These are phyloP conservation scores for Musa beccarii DNA, from an alignment of 176 grass and related monocot species.

Conservation along the genomic window DNA sequence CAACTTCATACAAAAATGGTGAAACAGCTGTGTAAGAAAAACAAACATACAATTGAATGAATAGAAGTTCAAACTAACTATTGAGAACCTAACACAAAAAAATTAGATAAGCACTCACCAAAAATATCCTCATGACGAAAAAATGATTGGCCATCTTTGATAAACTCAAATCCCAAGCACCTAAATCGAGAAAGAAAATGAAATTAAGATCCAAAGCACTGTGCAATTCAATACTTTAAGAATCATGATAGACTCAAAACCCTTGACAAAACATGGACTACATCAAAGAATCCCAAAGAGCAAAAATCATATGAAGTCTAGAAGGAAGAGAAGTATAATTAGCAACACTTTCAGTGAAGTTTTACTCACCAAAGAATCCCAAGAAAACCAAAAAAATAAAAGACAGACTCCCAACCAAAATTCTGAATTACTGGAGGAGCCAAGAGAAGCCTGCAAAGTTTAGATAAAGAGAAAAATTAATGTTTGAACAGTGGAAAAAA, in stretches of 20 bases:
- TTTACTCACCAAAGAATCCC: conserved; percentile 85
- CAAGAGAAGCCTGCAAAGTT: conserved; percentile 71
- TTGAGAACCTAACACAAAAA: conserved; percentile 2
- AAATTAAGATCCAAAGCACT: not conserved
- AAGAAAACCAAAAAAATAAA: conserved; percentile 88
- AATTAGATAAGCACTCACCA: conserved; percentile 43
- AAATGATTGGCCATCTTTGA: conserved; percentile 48
- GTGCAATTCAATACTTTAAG: not conserved
- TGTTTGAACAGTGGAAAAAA: not conserved
- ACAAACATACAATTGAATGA: not conserved
- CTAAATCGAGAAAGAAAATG: conserved; percentile 11
- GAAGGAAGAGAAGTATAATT: not conserved
- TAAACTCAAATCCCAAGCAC: conserved; percentile 83
- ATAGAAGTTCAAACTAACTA: not conserved
- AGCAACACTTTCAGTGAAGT: not conserved
- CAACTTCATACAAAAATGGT: not conserved
- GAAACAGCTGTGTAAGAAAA: not conserved
- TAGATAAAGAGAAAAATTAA: conserved; percentile 12
- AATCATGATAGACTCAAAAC: not conserved
- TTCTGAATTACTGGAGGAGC: conserved; percentile 82
- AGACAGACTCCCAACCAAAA: conserved; percentile 92
- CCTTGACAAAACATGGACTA: not conserved
- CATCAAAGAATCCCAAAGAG: no score
- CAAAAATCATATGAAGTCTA: not conserved
- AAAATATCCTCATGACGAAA: conserved; percentile 31